phyloP scores from a whole-genome alignment of 2,329 filamentous ascomycete species.

The Colletotrichum godetiae region DNA sequence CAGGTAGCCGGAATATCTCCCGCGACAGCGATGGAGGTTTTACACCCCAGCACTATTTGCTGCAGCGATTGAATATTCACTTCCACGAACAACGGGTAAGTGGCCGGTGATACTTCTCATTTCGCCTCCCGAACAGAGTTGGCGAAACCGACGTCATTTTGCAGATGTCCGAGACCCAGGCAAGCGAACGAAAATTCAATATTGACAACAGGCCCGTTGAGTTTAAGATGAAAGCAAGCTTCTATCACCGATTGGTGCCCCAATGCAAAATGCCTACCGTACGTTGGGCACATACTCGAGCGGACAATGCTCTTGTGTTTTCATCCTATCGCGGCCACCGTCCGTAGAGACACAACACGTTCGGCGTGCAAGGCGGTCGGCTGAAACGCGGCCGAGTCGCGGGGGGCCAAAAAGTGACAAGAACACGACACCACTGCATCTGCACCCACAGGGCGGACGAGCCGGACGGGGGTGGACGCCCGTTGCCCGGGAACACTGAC shows the following conservation, averaged over 20 bases:
- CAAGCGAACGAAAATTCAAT: neutral
- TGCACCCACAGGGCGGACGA: conserved; percentile 7
- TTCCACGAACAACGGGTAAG: neutral
- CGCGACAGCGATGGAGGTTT: neutral
- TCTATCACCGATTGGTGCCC: neutral
- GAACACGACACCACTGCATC: neutral
- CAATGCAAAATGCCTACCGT: neutral
- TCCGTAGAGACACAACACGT: neutral
- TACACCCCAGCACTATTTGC: neutral
- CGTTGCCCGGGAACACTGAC: conserved; percentile 35
- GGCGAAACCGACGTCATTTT: conserved; percentile 15
- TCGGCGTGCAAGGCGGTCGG: conserved; percentile 3
- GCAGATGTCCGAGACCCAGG: neutral
- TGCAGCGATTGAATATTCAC: neutral
- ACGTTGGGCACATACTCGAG: neutral
- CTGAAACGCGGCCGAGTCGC: conserved; percentile 28
- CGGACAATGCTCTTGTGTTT: neutral
- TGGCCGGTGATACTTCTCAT: neutral
- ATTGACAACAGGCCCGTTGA: neutral
- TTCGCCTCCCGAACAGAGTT: neutral
- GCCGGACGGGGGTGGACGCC: conserved; percentile 26
- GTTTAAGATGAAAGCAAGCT: neutral
- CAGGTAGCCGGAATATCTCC: neutral
- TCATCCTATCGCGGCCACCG: neutral
- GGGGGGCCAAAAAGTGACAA: conserved; percentile 8